Evolutionary conservation across 345 rosid genomes (phyloP), one percentile per base, ranked within the genome.

Genomic region (Corchorus olitorius): DNA sequence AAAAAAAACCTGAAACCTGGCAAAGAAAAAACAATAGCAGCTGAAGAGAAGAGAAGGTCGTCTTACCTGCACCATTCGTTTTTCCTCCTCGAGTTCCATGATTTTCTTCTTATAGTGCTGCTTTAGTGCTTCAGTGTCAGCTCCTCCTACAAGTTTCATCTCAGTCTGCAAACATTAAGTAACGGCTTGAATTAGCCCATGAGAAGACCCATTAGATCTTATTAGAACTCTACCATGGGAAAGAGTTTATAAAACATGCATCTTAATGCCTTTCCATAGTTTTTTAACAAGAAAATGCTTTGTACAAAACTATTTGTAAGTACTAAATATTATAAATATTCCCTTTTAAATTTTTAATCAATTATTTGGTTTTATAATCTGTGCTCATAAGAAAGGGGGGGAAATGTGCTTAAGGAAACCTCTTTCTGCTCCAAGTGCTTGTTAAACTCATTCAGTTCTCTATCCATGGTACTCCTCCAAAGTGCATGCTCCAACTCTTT

Each of bases 401-500:
- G 1, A 7, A 41, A 41, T 72, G 34, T 17, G 13, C 33, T 27
- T 58, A 34, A 53, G 43, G 64, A 58, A 56, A 95, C 99, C 99
- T 95, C 96, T 84, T 95, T 95, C 90, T 93, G 91, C 83, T 95
- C 96, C 81, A 95, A 85, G 73, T 89, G 90, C 80, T 87, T 86
- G 77, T 90, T 92, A 76, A 93, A 80, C 77, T 95, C 99, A 66
- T 87, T 85, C 81, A 95, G 80, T 84, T 95, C 97, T 76, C 88
- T 89, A 46, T 89, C 99, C 97, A 95, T 85, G 50, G 88, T 86
- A 84, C 86, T 90, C 73, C 84, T 91, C 83, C 90, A 81, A 84
- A 93, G 88, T 53, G 89, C 78, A 74, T 95, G 97, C 83, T 92
- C 99, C 94, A 97, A 93, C 84, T 95, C 98, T 81, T 90, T 92